phyloP scores from a whole-genome alignment of 352 stramenopile species.

The Globisporangium abappressorium region DNA sequence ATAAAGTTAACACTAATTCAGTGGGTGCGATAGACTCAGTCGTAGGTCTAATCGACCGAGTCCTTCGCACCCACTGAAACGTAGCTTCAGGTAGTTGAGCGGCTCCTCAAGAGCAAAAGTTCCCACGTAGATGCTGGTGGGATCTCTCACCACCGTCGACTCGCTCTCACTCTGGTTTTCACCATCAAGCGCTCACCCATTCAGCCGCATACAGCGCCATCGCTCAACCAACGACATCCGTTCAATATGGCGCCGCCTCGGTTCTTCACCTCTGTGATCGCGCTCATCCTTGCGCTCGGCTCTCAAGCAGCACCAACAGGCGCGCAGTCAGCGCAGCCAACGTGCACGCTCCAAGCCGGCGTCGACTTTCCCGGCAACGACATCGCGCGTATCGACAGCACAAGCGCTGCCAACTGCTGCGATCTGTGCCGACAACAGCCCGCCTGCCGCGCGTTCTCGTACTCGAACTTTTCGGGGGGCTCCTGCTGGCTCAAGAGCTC shows the following conservation, averaged over 20 bases:
- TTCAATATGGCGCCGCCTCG: not conserved
- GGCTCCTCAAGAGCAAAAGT: too few species aligned
- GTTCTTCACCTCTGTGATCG: not conserved
- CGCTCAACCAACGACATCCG: too few species aligned
- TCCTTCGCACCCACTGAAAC: too few species aligned
- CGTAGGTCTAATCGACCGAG: too few species aligned
- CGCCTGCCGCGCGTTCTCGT: constrained; percentile 46
- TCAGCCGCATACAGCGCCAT: too few species aligned
- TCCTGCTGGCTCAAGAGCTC: constrained; percentile 64
- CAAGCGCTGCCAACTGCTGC: constrained; percentile 15
- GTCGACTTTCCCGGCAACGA: constrained; percentile 28
- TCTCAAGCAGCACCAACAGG: not conserved
- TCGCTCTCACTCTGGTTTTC: not conserved
- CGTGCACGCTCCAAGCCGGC: constrained; percentile 25
- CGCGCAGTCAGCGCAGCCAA: constrained; percentile 18
- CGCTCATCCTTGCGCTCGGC: not conserved
- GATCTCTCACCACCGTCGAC: too few species aligned
- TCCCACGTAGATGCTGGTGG: too few species aligned
- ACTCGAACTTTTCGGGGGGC: constrained; percentile 37
- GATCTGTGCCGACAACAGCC: constrained; percentile 1
- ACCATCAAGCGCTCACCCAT: not conserved
- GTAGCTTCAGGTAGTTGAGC: too few species aligned
- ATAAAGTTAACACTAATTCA: too few species aligned
- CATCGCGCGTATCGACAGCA: constrained; percentile 5
- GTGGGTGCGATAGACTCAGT: too few species aligned